These are phyloP conservation scores for Podaxis carcinomalis DNA, from an alignment of 768 basidiomycete species.

Conservation along the genomic window DNA sequence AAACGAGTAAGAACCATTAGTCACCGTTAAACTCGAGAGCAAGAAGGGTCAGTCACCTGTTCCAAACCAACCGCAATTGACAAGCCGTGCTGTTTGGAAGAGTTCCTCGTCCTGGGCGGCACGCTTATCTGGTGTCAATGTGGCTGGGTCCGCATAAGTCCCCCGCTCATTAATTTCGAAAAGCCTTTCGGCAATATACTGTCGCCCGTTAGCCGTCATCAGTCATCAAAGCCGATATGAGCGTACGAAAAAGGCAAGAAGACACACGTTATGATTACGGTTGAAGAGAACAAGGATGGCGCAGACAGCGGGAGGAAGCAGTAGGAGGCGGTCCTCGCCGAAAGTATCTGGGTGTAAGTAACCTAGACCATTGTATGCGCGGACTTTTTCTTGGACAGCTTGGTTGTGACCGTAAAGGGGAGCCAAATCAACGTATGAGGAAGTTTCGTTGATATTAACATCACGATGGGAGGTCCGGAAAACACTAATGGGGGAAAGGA, in stretches of 20 bases:
- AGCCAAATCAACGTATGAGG: slow-evolving; percentile 81
- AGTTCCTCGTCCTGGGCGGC: slow-evolving; percentile 66
- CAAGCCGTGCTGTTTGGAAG: slow-evolving; percentile 77
- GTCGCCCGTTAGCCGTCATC: background rate
- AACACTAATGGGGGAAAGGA: slow-evolving; percentile 38
- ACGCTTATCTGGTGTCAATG: slow-evolving; percentile 33
- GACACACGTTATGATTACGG: slow-evolving; percentile 80
- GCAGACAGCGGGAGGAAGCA: slow-evolving; percentile 76
- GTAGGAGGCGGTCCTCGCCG: slow-evolving; percentile 71
- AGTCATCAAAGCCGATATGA: background rate
- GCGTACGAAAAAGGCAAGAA: background rate
- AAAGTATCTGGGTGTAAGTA: slow-evolving; percentile 67
- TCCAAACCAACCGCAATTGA: slow-evolving; percentile 82
- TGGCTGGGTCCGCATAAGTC: slow-evolving; percentile 52
- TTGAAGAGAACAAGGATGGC: slow-evolving; percentile 81
- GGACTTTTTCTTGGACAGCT: slow-evolving; percentile 51
- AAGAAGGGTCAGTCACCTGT: slow-evolving; percentile 28
- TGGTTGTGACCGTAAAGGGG: slow-evolving; percentile 79
- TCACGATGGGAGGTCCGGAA: slow-evolving; percentile 77
- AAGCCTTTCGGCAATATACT: slow-evolving; percentile 79
- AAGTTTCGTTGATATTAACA: slow-evolving; percentile 74
- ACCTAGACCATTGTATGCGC: slow-evolving; percentile 60
- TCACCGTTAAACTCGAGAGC: background rate
- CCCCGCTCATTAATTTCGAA: slow-evolving; percentile 79
- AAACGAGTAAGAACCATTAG: background rate